These are phyloP conservation scores for Fusarium mangiferae DNA, from an alignment of 2,329 filamentous ascomycete genomes.

Conservation along the genomic window DNA sequence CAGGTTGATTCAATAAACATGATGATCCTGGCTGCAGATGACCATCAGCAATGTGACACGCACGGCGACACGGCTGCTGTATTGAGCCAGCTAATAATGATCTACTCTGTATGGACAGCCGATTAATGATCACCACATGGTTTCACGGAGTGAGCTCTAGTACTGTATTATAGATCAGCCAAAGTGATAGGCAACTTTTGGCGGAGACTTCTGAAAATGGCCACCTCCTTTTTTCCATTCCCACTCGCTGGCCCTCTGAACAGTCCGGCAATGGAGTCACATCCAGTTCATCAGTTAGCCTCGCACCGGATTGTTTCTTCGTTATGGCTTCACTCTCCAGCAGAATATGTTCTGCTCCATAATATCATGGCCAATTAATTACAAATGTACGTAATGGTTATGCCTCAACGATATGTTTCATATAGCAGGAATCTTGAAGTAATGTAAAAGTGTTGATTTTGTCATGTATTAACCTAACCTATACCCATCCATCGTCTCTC, in stretches of 20 bases:
- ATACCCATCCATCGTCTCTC: not conserved
- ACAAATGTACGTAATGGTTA: not conserved
- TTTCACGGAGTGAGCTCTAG: not conserved
- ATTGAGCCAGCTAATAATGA: slow-evolving; percentile 11
- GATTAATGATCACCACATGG: slow-evolving; percentile 15
- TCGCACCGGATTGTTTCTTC: slow-evolving; percentile 6
- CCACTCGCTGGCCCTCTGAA: slow-evolving; percentile 5
- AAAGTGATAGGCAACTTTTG: slow-evolving; percentile 2
- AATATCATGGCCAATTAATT: not conserved
- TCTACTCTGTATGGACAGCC: not conserved
- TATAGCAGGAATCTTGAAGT: not conserved
- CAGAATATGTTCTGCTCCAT: not conserved
- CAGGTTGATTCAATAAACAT: not conserved
- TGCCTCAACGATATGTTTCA: not conserved
- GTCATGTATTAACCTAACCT: not conserved
- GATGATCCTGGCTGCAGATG: not conserved
- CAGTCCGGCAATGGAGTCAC: slow-evolving; percentile 13
- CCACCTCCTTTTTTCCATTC: slow-evolving; percentile 39
- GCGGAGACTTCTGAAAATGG: slow-evolving; percentile 11
- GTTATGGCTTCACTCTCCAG: not conserved
- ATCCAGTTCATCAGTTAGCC: not conserved
- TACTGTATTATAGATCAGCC: not conserved
- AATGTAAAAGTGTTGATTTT: not conserved
- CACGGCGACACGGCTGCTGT: not conserved
- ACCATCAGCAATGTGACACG: not conserved